Percentiles rank a stretch among this genome's conserved stretches.
Conservation (phyloP, 2,329 filamentous ascomycete species). For the Trichoderma gracile region DNA sequence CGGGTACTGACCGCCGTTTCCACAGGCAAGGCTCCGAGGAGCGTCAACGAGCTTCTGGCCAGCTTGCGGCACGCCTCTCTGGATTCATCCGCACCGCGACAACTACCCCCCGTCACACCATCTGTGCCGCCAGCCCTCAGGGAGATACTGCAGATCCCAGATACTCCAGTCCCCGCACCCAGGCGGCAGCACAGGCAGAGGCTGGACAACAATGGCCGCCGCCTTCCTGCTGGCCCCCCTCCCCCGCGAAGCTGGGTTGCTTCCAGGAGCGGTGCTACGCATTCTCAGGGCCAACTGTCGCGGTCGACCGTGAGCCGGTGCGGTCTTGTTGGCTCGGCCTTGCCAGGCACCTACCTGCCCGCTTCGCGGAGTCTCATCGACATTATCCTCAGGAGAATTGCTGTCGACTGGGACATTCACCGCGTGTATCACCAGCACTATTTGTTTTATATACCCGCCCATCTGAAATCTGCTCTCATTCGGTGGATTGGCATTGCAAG, state of each 20-base stretch:
- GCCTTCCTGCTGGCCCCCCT: slow-evolving; percentile 59
- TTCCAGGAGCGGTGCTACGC: slow-evolving; percentile 32
- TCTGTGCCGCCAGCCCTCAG: slow-evolving; percentile 61
- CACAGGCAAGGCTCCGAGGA: slow-evolving; percentile 39
- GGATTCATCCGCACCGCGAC: slow-evolving; percentile 34
- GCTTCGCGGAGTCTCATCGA: slow-evolving; percentile 53
- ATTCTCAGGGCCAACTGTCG: slow-evolving; percentile 25
- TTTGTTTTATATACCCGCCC: slow-evolving; percentile 56
- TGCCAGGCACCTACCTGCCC: slow-evolving; percentile 51
- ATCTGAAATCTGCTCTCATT: slow-evolving; percentile 54
- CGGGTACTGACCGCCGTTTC: slow-evolving; percentile 3
- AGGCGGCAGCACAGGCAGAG: slow-evolving; percentile 45
- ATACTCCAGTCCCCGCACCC: slow-evolving; percentile 54
- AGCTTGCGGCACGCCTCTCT: slow-evolving; percentile 53
- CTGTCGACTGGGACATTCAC: slow-evolving; percentile 56
- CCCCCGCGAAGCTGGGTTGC: slow-evolving; percentile 58
- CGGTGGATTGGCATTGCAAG: slow-evolving; percentile 50
- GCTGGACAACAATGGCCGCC: slow-evolving; percentile 50
- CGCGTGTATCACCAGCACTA: slow-evolving; percentile 58
- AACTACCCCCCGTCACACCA: slow-evolving; percentile 43
- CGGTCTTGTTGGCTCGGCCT: slow-evolving; percentile 27
- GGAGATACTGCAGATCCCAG: slow-evolving; percentile 60
- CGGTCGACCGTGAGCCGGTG: slow-evolving; percentile 30
- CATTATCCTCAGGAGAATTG: slow-evolving; percentile 52
- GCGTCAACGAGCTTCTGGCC: slow-evolving; percentile 63